Evolutionary conservation across 768 basidiomycete species (phyloP), one percentile per base, ranked within the genome.

Genomic region (Pleurotus cornucopiae): DNA sequence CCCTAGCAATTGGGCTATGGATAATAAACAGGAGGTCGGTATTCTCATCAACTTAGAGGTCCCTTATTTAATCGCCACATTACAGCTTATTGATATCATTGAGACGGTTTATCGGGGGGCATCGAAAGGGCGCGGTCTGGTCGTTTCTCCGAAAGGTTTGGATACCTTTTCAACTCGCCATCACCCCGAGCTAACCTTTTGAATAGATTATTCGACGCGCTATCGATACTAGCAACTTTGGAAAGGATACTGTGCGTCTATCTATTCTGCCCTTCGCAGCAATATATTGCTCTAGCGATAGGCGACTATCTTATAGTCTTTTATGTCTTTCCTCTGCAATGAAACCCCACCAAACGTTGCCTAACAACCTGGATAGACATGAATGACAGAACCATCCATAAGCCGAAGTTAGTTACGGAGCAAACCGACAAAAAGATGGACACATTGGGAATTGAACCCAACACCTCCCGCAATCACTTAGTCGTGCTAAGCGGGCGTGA

Each of bases 21-120:
- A 94, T 67, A 94, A 95, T 71, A 97, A 98, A 67, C 96, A 98
- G 74, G 97, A 98, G 79, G 93, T 92, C 41, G 34, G 80, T 61
- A 34, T 12, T 25, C 11, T 43, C 34, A 5, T 11, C 37, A 11
- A 11, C 48, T 2, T 7, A n/a, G 40, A n/a, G 45, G 14, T 11
- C 49, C 14, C 14, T 16, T 54, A 4, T 2, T 16, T 4, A 25
- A 13, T 14, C 46, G 37, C 40, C 3, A 38, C 49, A 14, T 40
- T n/a, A 34, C 58, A 98, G 94, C 75, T 98, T 68, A 95, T 98
- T 64, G 96, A 98, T 69, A 95, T 98, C 63, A 86, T 98, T 63
- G 96, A 98, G 72, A 98, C 97, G 6, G 96, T 98, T 5, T 98
- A 98, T 70, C 86, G 97, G 60, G 97, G 97, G 26, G 97, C 97